Conservation (phyloP, 345 rosid genomes). For the Citropsis articulata region DNA sequence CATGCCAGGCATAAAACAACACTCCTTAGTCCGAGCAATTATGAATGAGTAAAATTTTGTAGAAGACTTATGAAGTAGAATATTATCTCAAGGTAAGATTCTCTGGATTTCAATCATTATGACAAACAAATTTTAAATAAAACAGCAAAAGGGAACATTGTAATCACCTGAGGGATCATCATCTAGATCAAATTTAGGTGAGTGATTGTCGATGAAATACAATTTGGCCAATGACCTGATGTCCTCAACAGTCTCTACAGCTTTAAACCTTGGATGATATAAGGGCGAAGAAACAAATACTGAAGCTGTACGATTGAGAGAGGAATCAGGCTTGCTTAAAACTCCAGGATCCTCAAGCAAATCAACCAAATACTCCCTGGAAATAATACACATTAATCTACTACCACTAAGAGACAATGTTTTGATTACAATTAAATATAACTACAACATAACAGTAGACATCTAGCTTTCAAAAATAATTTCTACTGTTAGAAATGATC, state of each 20-base stretch:
- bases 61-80: neutral
- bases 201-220: conserved; percentile 36
- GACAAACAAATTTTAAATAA: neutral
- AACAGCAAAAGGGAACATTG: neutral
- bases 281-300: conserved; percentile 48
- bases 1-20: neutral
- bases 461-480: neutral
- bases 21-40: neutral
- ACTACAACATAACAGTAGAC: neutral
- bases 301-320: conserved; percentile 44
- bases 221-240: conserved; percentile 40
- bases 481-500: neutral
- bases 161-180: conserved; percentile 39
- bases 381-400: conserved; percentile 15
- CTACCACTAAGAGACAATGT: neutral
- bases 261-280: conserved; percentile 46
- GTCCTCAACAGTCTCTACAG: conserved; percentile 31
- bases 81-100: neutral
- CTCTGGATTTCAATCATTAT: neutral
- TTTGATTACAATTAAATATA: neutral
- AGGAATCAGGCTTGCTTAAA: conserved; percentile 48
- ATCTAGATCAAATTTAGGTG: conserved; percentile 30
- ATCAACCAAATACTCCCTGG: conserved; percentile 59
- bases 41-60: neutral
- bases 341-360: conserved; percentile 45